Base-by-base conservation (phyloP, 371 early-diverging fungal genomes). In the Mucor irregularis region DNA sequence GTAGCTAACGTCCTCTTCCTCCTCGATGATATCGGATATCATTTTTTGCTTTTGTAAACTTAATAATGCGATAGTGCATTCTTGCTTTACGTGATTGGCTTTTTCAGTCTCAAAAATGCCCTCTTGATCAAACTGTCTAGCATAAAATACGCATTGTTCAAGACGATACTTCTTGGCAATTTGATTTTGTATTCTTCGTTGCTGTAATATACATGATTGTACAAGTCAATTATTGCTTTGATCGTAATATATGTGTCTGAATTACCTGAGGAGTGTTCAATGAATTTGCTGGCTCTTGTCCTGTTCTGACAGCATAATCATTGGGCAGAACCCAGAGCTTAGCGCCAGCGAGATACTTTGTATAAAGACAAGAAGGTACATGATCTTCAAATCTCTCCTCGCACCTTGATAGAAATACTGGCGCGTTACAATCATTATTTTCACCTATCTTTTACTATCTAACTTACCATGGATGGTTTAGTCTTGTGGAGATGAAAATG, bases 341-440 rank as follows among this genome's bases (percentile, higher is more conserved):
- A 10, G 72, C 66, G 5, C 76, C 76, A 10, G 58, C 54, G 4
- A 76, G 44, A 40, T 70, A 76, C 21, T 53, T 66, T 9, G 63
- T 51, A 56, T 70, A 76, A 7, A 76, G 22, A 44, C 76, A 76
- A 7, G 73, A 64, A 2, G 71, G 43, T 33, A 65, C 30, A 39
- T 69, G 56, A 54, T 76, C 76, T 37, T 68, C 70, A 50, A 76
- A 76, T 5, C 76, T 61, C 34, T 76, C 76, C 44, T 72, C 73
- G 29, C 76, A 76, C 73, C 71, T 71, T 45, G 3, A 28, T 5
- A 40, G 11, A 1, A 6, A 14, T 10, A 19, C 39, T 9, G 44
- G 46, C 2, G 22, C 17, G 21, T 16, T 29, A 28, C 21, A n/a
- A 24, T 3, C 43, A 24, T 25, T 9, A 14, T 43, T 7, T 29